Base-by-base conservation (phyloP, 306 rosid genomes). In the Crotalaria pallida region DNA sequence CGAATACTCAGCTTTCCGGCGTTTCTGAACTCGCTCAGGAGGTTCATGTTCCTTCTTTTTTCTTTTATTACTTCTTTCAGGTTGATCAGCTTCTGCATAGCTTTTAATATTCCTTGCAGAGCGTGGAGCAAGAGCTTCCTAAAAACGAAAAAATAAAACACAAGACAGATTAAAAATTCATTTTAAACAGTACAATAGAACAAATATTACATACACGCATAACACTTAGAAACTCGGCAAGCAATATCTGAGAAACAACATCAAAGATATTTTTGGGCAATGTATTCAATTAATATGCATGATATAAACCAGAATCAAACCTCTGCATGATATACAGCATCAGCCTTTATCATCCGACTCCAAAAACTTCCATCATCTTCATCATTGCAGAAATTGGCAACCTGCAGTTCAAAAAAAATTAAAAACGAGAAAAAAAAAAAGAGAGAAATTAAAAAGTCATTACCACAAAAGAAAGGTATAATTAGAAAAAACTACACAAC, bases 271-370 rank as follows among this genome's bases (percentile, higher is more conserved):
- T 27, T 16, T 7, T 16, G 1, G 64, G 15, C 11, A 29, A 40
- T 7, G 23, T 19, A 68, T 41, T 41, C 16, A 41, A 24, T 10
- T 5, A n/a, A n/a, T n/a, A 45, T 57, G 41, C 41, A 6, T 7
- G 8, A 51, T 33, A 12, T 15, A 47, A 41, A 55, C 71, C 10
- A 71, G 73, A 67, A 69, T 84, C 84, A 73, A 82, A 95, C 99
- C 87, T 89, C 96, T 3, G 99, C 99, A 65, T 95, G 91, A 58
- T 83, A 78, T 23, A 89, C 64, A 17, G 97, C 91, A 11, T 89
- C 96, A 4, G 99, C 91, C 84, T 89, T 89, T 83, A 95, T 95
- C 99, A 95, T 87, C 69, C 97, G 96, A 73, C 99, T 95, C 99
- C 99, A 95, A 66, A 95, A 95, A 83, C 96, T 95, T 49, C 89